Conservation (phyloP, 108 stramenopile species). For the Pseudonitzschia delicatissima region DNA sequence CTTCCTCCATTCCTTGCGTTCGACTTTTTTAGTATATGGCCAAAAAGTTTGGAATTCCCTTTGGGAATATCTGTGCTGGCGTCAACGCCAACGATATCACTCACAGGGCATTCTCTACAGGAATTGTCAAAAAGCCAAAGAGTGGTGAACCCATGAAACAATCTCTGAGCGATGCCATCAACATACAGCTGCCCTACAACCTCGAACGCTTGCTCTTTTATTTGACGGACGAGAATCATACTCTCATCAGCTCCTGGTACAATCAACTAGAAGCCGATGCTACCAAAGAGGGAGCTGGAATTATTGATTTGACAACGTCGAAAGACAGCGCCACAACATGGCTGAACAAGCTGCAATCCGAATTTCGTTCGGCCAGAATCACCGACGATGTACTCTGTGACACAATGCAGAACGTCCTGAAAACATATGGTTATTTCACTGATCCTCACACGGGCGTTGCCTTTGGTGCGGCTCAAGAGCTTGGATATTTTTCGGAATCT, state of each 20-base stretch:
- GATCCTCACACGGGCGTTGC: slow-evolving; percentile 91
- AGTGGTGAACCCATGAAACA: slow-evolving; percentile 47
- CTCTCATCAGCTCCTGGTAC: slow-evolving; percentile 59
- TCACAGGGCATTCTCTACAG: slow-evolving; percentile 51
- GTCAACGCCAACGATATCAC: slow-evolving; percentile 86
- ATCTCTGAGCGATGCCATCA: slow-evolving; percentile 87
- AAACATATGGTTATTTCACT: slow-evolving; percentile 41
- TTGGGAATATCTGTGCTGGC: slow-evolving; percentile 59
- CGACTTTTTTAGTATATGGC: slow-evolving; percentile 50
- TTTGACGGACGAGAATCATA: slow-evolving; percentile 47
- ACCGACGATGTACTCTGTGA: slow-evolving; percentile 77
- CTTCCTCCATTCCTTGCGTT: background rate
- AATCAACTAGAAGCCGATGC: slow-evolving; percentile 35
- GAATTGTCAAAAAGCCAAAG: slow-evolving; percentile 43
- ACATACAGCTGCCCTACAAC: slow-evolving; percentile 89
- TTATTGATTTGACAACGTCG: slow-evolving; percentile 9
- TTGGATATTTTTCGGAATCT: slow-evolving; percentile 38
- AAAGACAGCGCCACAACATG: slow-evolving; percentile 18
- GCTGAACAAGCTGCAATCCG: slow-evolving; percentile 42
- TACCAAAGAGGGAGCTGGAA: background rate
- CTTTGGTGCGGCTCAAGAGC: slow-evolving; percentile 56
- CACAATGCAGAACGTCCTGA: slow-evolving; percentile 33
- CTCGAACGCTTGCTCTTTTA: slow-evolving; percentile 85
- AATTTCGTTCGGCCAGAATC: slow-evolving; percentile 70
- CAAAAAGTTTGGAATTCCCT: slow-evolving; percentile 74